A percentile compares a stretch with the other conserved stretches of the same genome.
Evolutionary conservation across 2,329 filamentous ascomycete genomes (phyloP).

Genomic region (Venturia asperata): DNA sequence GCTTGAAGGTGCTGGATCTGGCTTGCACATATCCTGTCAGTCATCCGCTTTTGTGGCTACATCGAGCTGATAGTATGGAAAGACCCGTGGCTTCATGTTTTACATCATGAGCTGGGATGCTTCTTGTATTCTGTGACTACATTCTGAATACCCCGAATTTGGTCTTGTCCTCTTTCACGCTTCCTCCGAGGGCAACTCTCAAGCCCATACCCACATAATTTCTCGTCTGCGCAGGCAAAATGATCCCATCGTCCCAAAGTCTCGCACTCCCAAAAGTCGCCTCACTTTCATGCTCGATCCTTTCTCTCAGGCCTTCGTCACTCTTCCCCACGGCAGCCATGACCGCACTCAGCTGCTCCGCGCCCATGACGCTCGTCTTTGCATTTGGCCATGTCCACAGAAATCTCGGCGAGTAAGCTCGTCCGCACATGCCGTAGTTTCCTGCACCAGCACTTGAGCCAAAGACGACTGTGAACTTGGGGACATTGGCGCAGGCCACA

Average conservation of each 20-base stretch:
- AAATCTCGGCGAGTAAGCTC: constrained; percentile 85
- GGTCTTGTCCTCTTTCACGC: constrained; percentile 29
- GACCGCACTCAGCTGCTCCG: constrained; percentile 82
- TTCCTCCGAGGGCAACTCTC: constrained; percentile 34
- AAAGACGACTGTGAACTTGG: constrained; percentile 96
- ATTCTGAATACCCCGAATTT: constrained; percentile 37
- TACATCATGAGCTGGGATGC: no score
- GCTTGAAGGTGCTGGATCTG: no score
- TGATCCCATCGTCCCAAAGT: constrained; percentile 64
- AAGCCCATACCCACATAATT: constrained; percentile 43
- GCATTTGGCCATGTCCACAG: constrained; percentile 98
- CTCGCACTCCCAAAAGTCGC: constrained; percentile 81
- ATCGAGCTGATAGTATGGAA: no score
- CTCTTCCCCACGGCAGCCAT: constrained; percentile 91
- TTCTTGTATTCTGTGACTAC: constrained; percentile 23
- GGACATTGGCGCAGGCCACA: constrained; percentile 86
- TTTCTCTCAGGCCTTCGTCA: constrained; percentile 70
- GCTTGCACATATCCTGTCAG: no score
- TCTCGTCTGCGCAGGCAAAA: constrained; percentile 44
- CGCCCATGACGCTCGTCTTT: constrained; percentile 93
- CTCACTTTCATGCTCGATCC: constrained; percentile 87
- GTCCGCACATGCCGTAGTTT: constrained; percentile 96
- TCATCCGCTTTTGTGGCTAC: no score
- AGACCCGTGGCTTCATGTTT: no score
- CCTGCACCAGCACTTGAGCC: constrained; percentile 88